A percentile compares a stretch with the other conserved stretches of the same genome.
These are phyloP conservation scores for Picea glauca DNA, from an alignment of 75 land plant species.

Conservation along the genomic window DNA sequence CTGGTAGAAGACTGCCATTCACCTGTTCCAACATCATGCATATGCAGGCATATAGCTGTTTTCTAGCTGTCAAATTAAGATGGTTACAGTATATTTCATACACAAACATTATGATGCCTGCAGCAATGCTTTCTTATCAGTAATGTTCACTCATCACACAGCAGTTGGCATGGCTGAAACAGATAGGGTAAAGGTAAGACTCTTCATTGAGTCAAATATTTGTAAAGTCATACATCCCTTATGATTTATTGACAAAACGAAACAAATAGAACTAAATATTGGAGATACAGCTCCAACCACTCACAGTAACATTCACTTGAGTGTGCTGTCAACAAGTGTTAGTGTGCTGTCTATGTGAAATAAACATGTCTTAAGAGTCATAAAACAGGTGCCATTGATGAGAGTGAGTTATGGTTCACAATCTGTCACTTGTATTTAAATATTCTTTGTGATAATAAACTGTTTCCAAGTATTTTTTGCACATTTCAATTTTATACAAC, in stretches of 20 bases:
- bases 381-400: too few relatives aligned
- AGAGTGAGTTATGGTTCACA: too few relatives aligned
- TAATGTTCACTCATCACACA: neutral
- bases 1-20: constrained; percentile 94
- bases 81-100: neutral
- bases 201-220: neutral
- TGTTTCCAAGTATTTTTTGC: too few relatives aligned
- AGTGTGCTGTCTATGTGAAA: too few relatives aligned
- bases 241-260: neutral
- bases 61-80: neutral
- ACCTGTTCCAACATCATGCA: constrained; percentile 36
- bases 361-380: too few relatives aligned
- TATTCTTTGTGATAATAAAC: too few relatives aligned
- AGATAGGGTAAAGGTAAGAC: neutral
- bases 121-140: neutral
- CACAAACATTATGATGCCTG: neutral
- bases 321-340: too few relatives aligned
- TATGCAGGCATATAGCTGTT: neutral
- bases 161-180: neutral
- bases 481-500: too few relatives aligned
- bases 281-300: too few relatives aligned
- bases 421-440: too few relatives aligned
- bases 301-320: too few relatives aligned
- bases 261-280: too few relatives aligned
- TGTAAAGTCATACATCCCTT: neutral